Base-by-base conservation (phyloP, 2,329 filamentous ascomycete species). In the Eutypella sp. region DNA sequence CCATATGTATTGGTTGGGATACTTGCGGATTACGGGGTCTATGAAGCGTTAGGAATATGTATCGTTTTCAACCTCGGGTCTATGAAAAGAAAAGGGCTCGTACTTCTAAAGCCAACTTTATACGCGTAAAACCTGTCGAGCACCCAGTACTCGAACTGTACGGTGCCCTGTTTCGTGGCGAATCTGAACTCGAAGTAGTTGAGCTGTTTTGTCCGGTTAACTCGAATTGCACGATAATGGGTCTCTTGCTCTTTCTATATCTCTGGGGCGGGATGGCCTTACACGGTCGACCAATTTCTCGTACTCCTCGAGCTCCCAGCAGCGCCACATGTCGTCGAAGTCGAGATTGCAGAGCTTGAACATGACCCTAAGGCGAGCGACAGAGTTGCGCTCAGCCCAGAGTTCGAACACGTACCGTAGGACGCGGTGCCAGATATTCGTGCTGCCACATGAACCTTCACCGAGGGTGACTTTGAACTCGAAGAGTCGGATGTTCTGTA, bases 391-490 rank as follows among this genome's bases (percentile, higher is more conserved):
- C 27, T 55, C 47, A 4, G 50, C 47, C 51, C 64, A 57, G 22
- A 53, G 50, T n/a, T 42, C 46, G 15, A 66, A 36, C 11, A 66
- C 33, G 16, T 62, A 53, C 6, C 53, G 44, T 11, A 66, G 25
- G 16, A 66, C 38, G 9, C 29, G 31, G 9, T 46, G 41, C 64
- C 64, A 66, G 15, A 62, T 44, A 24, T 50, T 51, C 5, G 58
- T 60, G 48, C 59, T 53, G 45, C 57, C 53, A 2, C 51, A 40
- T 6, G 29, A 31, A 16, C 56, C 56, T 16, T 64, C 57, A 24
- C 62, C 63, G 9, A 68, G 51, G 6, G 59, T 50, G 19, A 65
- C 45, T 22, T 59, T 60, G 39, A 67, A 47, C 44, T 67, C 60
- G 38, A 64, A 54, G 40, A 56, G 56, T 5, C 51, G 53, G 11